These are phyloP conservation scores for Tinospora cordifolia DNA, from an alignment of 164 flowering plant species.

Conservation along the genomic window DNA sequence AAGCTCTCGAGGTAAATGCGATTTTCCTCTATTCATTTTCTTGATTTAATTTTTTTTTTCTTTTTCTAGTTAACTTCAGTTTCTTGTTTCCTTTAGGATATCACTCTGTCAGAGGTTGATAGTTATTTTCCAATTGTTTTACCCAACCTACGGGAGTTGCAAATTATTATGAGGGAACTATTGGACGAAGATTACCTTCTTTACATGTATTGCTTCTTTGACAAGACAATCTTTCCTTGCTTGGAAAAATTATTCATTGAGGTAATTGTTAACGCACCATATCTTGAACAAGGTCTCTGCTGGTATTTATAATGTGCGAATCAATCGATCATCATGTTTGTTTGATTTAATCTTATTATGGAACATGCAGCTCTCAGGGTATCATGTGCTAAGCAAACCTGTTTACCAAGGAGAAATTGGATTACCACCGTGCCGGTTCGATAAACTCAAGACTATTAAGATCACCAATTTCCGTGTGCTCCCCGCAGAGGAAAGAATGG, in stretches of 20 bases:
- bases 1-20: not conserved
- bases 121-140: not conserved
- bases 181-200: not conserved
- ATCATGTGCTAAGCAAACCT: not conserved
- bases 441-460: constrained; percentile 7
- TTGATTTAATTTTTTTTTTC: not conserved
- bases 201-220: constrained; percentile 3
- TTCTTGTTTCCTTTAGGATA: not conserved
- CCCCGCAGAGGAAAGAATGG: constrained; percentile 1
- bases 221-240: not conserved
- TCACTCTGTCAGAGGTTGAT: not conserved
- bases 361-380: not conserved
- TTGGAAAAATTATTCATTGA: constrained; percentile 15
- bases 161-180: not conserved
- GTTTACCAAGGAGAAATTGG: too few species aligned
- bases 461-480: constrained; percentile 10
- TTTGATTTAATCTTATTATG: too few species aligned
- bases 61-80: not conserved
- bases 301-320: too few species aligned
- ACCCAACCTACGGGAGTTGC: constrained; percentile 11
- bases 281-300: too few species aligned
- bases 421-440: not conserved
- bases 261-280: not conserved
- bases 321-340: too few species aligned
- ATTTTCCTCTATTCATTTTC: not conserved